phyloP scores from a whole-genome alignment of 305 asterid species.

The Solanum hybrid region DNA sequence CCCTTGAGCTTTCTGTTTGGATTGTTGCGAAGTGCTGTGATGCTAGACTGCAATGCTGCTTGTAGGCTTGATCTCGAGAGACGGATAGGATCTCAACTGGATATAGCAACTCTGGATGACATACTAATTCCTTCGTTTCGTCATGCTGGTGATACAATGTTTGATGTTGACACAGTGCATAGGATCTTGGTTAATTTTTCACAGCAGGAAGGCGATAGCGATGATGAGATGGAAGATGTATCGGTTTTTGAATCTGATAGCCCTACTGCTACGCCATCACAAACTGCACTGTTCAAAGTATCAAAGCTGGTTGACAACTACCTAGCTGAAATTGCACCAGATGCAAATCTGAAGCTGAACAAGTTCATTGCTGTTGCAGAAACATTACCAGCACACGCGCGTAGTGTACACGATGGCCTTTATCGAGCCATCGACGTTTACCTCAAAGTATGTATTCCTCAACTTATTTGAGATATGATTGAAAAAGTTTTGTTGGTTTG shows the following conservation, averaged over 20 bases:
- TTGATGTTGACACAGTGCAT: conserved; percentile 71
- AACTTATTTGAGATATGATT: neutral
- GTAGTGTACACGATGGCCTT: conserved; percentile 59
- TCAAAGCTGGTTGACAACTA: conserved; percentile 71
- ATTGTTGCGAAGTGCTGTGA: conserved; percentile 52
- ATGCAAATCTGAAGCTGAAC: conserved; percentile 64
- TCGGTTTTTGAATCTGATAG: conserved; percentile 56
- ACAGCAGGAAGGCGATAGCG: conserved; percentile 68
- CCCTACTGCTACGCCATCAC: conserved; percentile 62
- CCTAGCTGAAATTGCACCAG: conserved; percentile 79
- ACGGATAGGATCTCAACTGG: conserved; percentile 72
- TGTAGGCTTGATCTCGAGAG: conserved; percentile 79
- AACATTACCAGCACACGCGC: conserved; percentile 65
- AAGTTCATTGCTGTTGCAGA: conserved; percentile 78
- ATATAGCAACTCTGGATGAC: conserved; percentile 69
- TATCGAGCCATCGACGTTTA: conserved; percentile 77
- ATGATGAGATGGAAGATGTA: conserved; percentile 57
- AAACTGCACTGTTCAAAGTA: conserved; percentile 60
- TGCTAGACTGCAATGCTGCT: conserved; percentile 53
- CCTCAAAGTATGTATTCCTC: conserved; percentile 53
- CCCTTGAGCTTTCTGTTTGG: conserved; percentile 70
- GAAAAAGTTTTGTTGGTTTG: neutral
- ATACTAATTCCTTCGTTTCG: conserved; percentile 59
- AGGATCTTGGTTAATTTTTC: conserved; percentile 69
- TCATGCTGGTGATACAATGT: conserved; percentile 65